Conservation (phyloP, 2,329 filamentous ascomycete genomes). For the Colletotrichum paranaense region DNA sequence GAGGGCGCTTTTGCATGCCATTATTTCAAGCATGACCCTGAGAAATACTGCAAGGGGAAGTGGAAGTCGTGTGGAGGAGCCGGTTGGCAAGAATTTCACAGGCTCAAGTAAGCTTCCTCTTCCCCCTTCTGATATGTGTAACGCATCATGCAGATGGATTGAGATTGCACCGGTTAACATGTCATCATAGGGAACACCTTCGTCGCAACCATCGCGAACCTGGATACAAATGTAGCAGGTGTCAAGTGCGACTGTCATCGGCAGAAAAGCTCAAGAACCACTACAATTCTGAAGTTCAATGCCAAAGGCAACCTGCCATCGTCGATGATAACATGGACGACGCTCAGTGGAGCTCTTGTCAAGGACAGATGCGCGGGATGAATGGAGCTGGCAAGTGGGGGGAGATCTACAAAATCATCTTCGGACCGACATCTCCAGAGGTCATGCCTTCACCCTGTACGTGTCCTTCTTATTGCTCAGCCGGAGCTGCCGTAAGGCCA, state of each 20-base stretch:
- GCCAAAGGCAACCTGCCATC: neutral
- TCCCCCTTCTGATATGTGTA: neutral
- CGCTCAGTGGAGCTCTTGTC: neutral
- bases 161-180: neutral
- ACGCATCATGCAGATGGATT: too few species aligned
- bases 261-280: neutral
- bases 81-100: neutral
- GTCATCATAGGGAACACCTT: neutral
- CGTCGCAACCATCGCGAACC: neutral
- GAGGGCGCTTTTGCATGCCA: neutral
- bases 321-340: neutral
- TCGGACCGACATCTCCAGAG: neutral
- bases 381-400: neutral
- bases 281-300: neutral
- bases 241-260: neutral
- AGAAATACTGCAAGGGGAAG: neutral
- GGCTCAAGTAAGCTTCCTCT: constrained; percentile 5
- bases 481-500: neutral
- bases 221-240: neutral
- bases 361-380: neutral
- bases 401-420: neutral
- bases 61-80: neutral
- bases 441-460: neutral
- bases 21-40: neutral
- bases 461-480: neutral